Percentiles rank a stretch among this genome's conserved stretches.
These are phyloP conservation scores for Paradendryphiella salina DNA, from an alignment of 2,329 filamentous ascomycete species.

Conservation along the genomic window DNA sequence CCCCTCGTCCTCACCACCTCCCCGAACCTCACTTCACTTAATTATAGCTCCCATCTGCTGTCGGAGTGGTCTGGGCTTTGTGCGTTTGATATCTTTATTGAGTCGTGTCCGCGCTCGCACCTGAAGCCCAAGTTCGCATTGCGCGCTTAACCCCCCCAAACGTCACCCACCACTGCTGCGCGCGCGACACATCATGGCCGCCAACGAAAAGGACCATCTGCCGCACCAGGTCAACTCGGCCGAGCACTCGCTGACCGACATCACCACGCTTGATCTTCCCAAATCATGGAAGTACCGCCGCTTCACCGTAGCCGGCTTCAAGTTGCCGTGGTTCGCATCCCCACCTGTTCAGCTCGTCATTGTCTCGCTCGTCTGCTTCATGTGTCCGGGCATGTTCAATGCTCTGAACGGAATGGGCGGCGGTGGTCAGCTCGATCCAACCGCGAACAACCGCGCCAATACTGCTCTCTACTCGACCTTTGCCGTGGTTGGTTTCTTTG, in stretches of 20 bases:
- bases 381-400: constrained; percentile 60
- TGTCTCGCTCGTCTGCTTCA: constrained; percentile 57
- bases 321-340: constrained; percentile 55
- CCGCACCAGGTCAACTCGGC: constrained; percentile 34
- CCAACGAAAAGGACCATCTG: constrained; percentile 28
- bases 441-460: constrained; percentile 67
- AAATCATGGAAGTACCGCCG: constrained; percentile 55
- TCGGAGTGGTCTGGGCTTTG: constrained; percentile 19
- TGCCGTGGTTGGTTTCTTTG: constrained; percentile 65
- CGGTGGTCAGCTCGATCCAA: constrained; percentile 53
- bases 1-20: constrained; percentile 25
- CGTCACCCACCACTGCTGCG: neutral
- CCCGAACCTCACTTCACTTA: constrained; percentile 19
- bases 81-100: constrained; percentile 17
- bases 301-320: constrained; percentile 47
- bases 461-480: constrained; percentile 75
- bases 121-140: neutral
- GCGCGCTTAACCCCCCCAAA: constrained; percentile 1
- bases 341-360: constrained; percentile 55
- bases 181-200: constrained; percentile 29
- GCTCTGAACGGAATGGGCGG: constrained; percentile 57
- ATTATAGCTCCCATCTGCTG: constrained; percentile 14
- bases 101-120: constrained; percentile 2
- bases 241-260: constrained; percentile 40
- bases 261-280: constrained; percentile 43